Conservation (phyloP, 805 yeast genomes). For the Tetrapisispora arboricola region DNA sequence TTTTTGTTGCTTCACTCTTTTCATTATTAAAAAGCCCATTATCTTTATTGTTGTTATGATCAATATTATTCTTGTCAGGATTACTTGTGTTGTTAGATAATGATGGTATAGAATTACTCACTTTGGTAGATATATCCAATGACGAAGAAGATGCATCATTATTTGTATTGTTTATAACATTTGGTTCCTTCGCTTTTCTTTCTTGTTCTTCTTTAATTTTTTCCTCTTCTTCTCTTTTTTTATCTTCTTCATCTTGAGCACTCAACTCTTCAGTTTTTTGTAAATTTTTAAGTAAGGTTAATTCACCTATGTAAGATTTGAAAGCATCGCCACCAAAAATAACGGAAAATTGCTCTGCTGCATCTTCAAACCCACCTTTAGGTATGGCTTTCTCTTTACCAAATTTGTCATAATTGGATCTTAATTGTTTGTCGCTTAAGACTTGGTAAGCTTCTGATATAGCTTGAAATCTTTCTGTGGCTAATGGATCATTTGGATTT, state of each 20-base stretch:
- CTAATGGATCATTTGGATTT: conserved; percentile 64
- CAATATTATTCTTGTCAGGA: not conserved
- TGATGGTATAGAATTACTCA: too few species aligned
- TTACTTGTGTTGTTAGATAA: too few species aligned
- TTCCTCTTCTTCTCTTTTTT: conserved; percentile 28
- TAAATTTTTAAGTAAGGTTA: conserved; percentile 67
- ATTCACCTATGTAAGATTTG: conserved; percentile 77
- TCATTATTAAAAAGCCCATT: conserved; percentile 5
- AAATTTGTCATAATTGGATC: conserved; percentile 61
- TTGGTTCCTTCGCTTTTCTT: conserved; percentile 4
- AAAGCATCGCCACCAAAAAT: conserved; percentile 90
- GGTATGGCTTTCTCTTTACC: conserved; percentile 69
- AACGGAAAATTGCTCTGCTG: conserved; percentile 57
- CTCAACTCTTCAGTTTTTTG: conserved; percentile 47
- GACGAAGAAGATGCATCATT: not conserved
- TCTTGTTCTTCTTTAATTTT: conserved; percentile 11
- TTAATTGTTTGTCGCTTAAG: conserved; percentile 50
- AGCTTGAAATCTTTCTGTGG: conserved; percentile 59
- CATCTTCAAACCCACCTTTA: conserved; percentile 64
- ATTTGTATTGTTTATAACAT: not conserved
- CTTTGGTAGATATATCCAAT: not conserved
- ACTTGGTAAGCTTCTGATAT: conserved; percentile 69
- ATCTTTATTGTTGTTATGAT: not conserved
- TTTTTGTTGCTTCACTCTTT: conserved; percentile 28
- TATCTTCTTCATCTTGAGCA: conserved; percentile 37